Percentiles rank a stretch among this genome's conserved stretches.
phyloP scores from a whole-genome alignment of 345 rosid genomes.

The Lagerstroemia speciosa region DNA sequence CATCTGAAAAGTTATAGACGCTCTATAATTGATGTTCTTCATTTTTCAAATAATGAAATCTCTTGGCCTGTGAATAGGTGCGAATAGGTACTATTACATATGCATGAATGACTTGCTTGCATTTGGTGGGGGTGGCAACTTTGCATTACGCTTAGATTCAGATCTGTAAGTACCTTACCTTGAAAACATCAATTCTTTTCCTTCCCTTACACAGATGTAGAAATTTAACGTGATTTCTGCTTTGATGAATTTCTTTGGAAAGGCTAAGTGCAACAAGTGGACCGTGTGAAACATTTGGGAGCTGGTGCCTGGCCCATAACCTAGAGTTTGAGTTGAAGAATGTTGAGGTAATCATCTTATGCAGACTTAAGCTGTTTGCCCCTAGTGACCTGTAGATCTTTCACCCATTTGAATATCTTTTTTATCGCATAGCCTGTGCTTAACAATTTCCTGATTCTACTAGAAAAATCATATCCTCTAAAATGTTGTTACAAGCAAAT shows the following conservation, averaged over 20 bases:
- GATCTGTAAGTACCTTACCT: constrained; percentile 64
- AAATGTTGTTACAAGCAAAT: too few species aligned
- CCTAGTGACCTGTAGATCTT: not conserved
- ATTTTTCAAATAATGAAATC: not conserved
- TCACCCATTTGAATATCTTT: not conserved
- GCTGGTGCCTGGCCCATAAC: constrained; percentile 65
- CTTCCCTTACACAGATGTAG: not conserved
- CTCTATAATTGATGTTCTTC: not conserved
- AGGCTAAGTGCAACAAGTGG: constrained; percentile 90
- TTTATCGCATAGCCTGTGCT: not conserved
- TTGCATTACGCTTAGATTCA: constrained; percentile 70
- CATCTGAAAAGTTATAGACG: not conserved
- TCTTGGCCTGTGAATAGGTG: constrained; percentile 40
- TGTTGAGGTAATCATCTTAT: constrained; percentile 56
- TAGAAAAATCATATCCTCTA: too few species aligned
- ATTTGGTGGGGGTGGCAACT: constrained; percentile 83
- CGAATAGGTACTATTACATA: constrained; percentile 75
- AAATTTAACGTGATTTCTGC: not conserved
- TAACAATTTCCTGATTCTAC: too few species aligned
- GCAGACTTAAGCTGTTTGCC: not conserved
- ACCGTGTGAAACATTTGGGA: constrained; percentile 78
- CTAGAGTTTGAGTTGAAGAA: constrained; percentile 63
- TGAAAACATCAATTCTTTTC: not conserved
- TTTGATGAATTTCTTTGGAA: constrained; percentile 14
- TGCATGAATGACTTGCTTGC: constrained; percentile 84